Conservation (phyloP, 1,284 basidiomycete genomes). For the Takashimella koratensis region DNA sequence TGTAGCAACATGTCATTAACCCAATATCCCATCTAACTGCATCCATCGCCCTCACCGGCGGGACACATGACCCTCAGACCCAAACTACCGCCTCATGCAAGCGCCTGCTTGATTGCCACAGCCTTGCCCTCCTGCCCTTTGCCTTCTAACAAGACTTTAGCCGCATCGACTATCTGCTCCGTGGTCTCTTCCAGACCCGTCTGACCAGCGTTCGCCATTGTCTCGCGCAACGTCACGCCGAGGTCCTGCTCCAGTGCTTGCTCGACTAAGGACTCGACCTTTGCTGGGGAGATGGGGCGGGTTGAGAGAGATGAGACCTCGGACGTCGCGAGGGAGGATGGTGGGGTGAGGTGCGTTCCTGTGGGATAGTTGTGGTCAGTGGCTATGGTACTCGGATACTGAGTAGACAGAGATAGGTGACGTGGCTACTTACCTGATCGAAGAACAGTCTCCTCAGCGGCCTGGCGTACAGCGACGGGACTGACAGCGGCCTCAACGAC, state of each 20-base stretch:
- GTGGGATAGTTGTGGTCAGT: too few relatives aligned
- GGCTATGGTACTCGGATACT: too few relatives aligned
- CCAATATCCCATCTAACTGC: too few relatives aligned
- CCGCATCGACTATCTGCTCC: constrained; percentile 27
- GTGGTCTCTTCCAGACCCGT: constrained; percentile 38
- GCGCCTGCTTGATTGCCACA: not conserved
- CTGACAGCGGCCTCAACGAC: constrained; percentile 25
- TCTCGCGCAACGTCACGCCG: constrained; percentile 32
- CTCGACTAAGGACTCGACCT: constrained; percentile 16
- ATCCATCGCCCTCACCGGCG: too few relatives aligned
- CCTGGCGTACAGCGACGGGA: constrained; percentile 33
- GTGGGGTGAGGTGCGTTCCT: not conserved
- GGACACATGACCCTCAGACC: too few relatives aligned
- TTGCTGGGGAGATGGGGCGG: not conserved
- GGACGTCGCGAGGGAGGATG: not conserved
- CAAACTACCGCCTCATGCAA: too few relatives aligned
- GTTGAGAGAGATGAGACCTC: not conserved
- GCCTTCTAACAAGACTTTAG: constrained; percentile 20
- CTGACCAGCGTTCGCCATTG: constrained; percentile 37
- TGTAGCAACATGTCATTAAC: too few relatives aligned
- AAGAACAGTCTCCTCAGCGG: constrained; percentile 22
- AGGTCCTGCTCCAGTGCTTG: constrained; percentile 32
- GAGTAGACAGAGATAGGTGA: not conserved
- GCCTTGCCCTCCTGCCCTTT: not conserved
- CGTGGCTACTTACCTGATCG: not conserved